Evolutionary conservation across 306 rosid species (phyloP), one percentile per base, ranked within the genome.

Genomic region (Vicia villosa): DNA sequence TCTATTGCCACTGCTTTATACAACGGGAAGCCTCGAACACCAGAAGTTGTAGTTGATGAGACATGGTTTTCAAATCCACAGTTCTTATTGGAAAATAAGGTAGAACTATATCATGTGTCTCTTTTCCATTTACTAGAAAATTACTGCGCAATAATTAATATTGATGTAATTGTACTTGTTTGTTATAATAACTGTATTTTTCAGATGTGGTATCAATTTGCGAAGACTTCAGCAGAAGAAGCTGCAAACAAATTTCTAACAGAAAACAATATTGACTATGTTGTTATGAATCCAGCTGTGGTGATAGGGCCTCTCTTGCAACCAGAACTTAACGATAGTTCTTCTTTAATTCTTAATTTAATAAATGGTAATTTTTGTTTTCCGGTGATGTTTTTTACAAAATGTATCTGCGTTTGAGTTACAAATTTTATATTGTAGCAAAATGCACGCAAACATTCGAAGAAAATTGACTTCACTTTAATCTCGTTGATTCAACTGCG

Each of bases 281-380:
- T 76, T 76, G 57, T 46, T 26, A 69, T 76, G 13, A 60, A 68
- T 54, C 80, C 74, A 9, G 16, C 49, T 14, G 5, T 76, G 28
- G 0, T 8, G 0, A 40, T 40, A 12, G 75, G 80, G 1, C 80
- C 66, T 22, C 64, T 68, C 26, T 30, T 76, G 50, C 80, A 76
- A 50, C 49, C 70, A 38, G 70, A 76, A 0, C 74, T 91, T 32
- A 91, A 91, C 45, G 78, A 76, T 41, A 89, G 91, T 73, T 81
- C 81, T 68, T 69, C 83, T 20, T 60, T 73, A 5, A 19, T 91
- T 74, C 37, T 83, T 69, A 80, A 83, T 69, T 41, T 91, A 20
- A 58, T 89, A 21, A 85, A 81, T 43, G 97, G 97, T 91, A 83
- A 32, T 9, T 10, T 34, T 65, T 56, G 13, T 30, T 57, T 57